Evolutionary conservation across 768 basidiomycete species (phyloP), one percentile per base, ranked within the genome.

Genomic region (Cystoderma amianthinum): DNA sequence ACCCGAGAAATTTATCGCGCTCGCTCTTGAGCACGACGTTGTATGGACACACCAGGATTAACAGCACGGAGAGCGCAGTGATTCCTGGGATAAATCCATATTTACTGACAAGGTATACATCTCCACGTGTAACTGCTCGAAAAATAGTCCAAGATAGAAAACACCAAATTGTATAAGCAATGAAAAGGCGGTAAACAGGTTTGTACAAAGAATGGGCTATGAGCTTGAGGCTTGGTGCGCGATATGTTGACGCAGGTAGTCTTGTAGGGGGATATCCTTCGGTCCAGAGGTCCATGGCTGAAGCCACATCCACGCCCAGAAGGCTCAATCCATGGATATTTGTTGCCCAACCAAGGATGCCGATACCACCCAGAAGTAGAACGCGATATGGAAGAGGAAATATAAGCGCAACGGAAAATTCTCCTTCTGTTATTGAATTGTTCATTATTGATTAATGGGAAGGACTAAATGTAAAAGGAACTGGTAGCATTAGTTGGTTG

Each of bases 321-420:
- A 71, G 49, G 48, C 82, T 69, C 35, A 98, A 78, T 37, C 86
- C 77, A 60, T 98, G 94, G 5, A 98, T 63, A 61, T 98, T 99
- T 23, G 83, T 80, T 0, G 92, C 92, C 93, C 95, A 99, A 47
- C 83, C 83, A 3, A 95, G 65, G 42, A 93, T 76, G 9, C 90
- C 93, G 23, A 89, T 51, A 15, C 87, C 85, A 41, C 78, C 69
- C 44, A 96, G 72, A 49, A 78, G 74, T 44, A 96, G 74, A 18
- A 91, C 89, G 47, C 96, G 86, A 58, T 92, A 97, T 1, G 96
- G 95, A 1, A 99, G 73, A 9, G 96, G 95, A 56, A 95, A 86
- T 15, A 64, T 63, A 25, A 72, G 65, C 40, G 76, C 69, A 43
- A 78, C 67, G 33, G 70, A 62, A 35, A 69, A 57, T 47, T 78